A percentile compares a stretch with the other conserved stretches of the same genome.
Conservation (phyloP, 2,329 filamentous ascomycete species). For the Colletotrichum caudatum region DNA sequence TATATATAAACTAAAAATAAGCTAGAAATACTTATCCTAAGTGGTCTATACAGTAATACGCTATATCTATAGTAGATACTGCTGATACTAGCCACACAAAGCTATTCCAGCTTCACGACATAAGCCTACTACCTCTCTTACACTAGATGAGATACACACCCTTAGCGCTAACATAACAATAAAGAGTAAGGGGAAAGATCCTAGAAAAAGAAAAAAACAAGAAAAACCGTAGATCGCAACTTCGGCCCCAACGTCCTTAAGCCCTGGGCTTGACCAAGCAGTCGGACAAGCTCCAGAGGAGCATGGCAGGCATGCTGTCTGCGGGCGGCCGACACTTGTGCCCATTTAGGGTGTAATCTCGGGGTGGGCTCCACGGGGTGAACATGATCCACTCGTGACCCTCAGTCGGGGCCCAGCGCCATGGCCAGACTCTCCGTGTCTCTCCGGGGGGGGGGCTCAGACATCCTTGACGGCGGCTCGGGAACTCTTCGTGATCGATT, state of each 20-base stretch:
- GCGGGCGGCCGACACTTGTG: slow-evolving; percentile 18
- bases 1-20: no score
- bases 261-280: not conserved
- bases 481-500: slow-evolving; percentile 1
- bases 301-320: slow-evolving; percentile 1
- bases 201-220: no score
- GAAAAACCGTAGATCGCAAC: not conserved
- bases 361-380: slow-evolving; percentile 22
- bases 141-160: no score
- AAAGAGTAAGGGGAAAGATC: not conserved
- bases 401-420: slow-evolving; percentile 2
- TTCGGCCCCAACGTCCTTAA: not conserved
- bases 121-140: no score
- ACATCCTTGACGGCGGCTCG: not conserved
- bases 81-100: no score
- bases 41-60: no score
- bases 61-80: no score
- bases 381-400: slow-evolving; percentile 18
- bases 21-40: no score
- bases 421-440: slow-evolving; percentile 16
- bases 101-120: no score
- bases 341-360: slow-evolving; percentile 34
- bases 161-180: no score
- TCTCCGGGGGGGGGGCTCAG: slow-evolving; percentile 21
- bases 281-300: not conserved